Conservation (phyloP, 208 protist species). For the Trypanosoma avium region DNA sequence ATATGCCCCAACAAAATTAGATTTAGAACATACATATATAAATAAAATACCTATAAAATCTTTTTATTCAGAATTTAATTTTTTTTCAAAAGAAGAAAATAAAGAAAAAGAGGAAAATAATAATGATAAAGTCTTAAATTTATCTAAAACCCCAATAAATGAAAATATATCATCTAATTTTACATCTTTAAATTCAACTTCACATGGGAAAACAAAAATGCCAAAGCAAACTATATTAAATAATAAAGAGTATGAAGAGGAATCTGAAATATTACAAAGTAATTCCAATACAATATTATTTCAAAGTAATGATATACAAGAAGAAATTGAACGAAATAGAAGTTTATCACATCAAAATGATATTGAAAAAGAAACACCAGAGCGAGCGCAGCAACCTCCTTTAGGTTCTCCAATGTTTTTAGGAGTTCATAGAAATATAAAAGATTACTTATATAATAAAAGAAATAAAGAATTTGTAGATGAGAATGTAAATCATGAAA, state of each 20-base stretch:
- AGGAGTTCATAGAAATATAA: too few species aligned
- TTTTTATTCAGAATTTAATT: not conserved
- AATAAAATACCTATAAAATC: conserved; percentile 6
- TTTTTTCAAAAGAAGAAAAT: not conserved
- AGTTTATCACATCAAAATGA: not conserved
- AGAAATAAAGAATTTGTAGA: too few species aligned
- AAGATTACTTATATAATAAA: too few species aligned
- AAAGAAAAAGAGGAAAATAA: too few species aligned
- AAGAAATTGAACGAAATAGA: conserved; percentile 5
- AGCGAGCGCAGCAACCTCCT: conserved; percentile 1
- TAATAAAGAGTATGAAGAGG: not conserved
- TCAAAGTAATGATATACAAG: not conserved
- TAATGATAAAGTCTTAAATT: too few species aligned
- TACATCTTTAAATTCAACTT: too few species aligned
- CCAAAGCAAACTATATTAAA: not conserved
- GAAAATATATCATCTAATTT: too few species aligned
- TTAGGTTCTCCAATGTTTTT: conserved; percentile 4
- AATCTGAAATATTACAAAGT: not conserved
- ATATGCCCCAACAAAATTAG: not conserved
- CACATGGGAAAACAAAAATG: too few species aligned
- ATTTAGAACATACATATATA: conserved; percentile 10
- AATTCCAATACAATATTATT: too few species aligned
- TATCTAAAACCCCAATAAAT: too few species aligned
- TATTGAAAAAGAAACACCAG: not conserved
- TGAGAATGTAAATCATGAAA: too few species aligned